Conservation (phyloP, 2,329 filamentous ascomycete genomes). For the Aspergillus novoparasiticus region DNA sequence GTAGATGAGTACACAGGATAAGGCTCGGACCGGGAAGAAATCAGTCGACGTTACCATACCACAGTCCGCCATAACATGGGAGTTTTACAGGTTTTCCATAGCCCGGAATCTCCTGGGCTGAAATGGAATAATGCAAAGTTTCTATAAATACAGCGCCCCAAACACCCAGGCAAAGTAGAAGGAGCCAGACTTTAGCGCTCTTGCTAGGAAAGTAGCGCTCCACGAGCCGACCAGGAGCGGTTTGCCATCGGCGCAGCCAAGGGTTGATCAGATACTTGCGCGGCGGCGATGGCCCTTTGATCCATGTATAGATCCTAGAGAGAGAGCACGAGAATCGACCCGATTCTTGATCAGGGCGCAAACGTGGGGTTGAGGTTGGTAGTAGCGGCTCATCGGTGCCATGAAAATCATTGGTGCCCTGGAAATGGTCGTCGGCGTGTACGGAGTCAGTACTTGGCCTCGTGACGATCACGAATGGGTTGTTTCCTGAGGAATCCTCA, state of each 20-base stretch:
- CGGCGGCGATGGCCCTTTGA: conserved; percentile 35
- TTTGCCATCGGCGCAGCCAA: conserved; percentile 35
- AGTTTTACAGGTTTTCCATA: conserved; percentile 39
- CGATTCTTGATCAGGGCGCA: background rate
- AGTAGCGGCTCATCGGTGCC: conserved; percentile 25
- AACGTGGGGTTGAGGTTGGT: conserved; percentile 18
- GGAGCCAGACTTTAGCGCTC: conserved; percentile 26
- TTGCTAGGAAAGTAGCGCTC: conserved; percentile 31
- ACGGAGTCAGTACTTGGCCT: conserved; percentile 24
- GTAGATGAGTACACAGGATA: conserved; percentile 4
- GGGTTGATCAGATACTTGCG: conserved; percentile 38
- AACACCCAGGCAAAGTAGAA: conserved; percentile 29
- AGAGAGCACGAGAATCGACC: conserved; percentile 27
- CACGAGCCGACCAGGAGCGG: conserved; percentile 35
- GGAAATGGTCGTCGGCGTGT: conserved; percentile 11
- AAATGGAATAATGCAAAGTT: conserved; percentile 33
- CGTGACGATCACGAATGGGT: conserved; percentile 14
- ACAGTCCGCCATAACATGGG: conserved; percentile 36
- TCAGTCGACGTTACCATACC: conserved; percentile 45
- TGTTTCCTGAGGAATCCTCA: conserved; percentile 12
- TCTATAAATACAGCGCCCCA: conserved; percentile 40
- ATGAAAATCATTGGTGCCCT: conserved; percentile 19
- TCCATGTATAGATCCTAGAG: conserved; percentile 29
- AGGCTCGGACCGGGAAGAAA: background rate
- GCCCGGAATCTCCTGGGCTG: conserved; percentile 32